Conservation (phyloP, 768 basidiomycete species). For the Xerocomellus amylosporus region DNA sequence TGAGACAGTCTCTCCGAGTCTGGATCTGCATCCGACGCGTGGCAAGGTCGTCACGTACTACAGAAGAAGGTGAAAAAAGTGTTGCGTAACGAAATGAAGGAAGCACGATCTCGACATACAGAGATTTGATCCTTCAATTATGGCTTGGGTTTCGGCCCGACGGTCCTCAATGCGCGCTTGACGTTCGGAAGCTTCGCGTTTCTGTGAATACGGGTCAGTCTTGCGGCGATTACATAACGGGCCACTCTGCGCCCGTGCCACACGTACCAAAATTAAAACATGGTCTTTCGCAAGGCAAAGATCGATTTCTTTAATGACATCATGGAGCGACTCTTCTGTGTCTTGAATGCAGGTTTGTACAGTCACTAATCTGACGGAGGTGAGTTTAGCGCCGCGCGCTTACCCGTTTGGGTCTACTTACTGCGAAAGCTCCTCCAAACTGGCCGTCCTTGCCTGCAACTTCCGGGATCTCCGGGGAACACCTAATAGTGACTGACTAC, state of each 20-base stretch:
- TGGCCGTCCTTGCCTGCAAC: constrained; percentile 45
- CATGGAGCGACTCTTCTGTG: constrained; percentile 45
- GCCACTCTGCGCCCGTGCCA: not conserved
- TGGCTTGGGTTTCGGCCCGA: constrained; percentile 39
- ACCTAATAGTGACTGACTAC: constrained; percentile 12
- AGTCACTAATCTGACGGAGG: constrained; percentile 44
- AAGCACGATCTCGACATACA: constrained; percentile 39
- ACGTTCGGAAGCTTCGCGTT: constrained; percentile 66
- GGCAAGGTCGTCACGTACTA: constrained; percentile 45
- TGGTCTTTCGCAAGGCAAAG: constrained; percentile 43
- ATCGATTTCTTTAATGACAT: constrained; percentile 49
- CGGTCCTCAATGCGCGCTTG: constrained; percentile 53
- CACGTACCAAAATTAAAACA: constrained; percentile 40
- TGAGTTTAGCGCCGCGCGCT: constrained; percentile 1
- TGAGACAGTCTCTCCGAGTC: constrained; percentile 46
- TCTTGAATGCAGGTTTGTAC: constrained; percentile 53
- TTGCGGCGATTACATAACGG: constrained; percentile 27
- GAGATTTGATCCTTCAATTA: constrained; percentile 43
- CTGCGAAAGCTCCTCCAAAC: constrained; percentile 71
- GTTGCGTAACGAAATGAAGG: constrained; percentile 19
- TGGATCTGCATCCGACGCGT: constrained; percentile 43
- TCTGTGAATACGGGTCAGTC: constrained; percentile 41
- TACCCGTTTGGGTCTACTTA: constrained; percentile 34
- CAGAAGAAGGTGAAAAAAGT: constrained; percentile 10
- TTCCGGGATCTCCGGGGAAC: constrained; percentile 25